A percentile compares a stretch with the other conserved stretches of the same genome.
phyloP scores from a whole-genome alignment of 139 green algal species.

The Chlorella sp. region DNA sequence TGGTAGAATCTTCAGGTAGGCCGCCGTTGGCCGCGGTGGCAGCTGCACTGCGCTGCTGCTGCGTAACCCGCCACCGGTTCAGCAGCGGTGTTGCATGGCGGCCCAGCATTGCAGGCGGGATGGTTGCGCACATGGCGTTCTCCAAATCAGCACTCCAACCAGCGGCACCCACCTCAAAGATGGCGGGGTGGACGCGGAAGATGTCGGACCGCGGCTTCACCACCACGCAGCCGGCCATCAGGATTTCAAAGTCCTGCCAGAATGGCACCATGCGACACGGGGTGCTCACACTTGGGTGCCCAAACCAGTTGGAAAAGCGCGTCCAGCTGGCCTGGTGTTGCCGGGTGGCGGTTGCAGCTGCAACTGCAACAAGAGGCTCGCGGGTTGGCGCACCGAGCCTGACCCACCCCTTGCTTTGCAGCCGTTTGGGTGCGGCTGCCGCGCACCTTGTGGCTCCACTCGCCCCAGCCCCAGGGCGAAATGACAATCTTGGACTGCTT shows the following conservation, averaged over 20 bases:
- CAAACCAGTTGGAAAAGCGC: too few species aligned
- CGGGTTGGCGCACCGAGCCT: background rate
- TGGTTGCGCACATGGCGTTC: background rate
- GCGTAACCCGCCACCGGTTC: too few species aligned
- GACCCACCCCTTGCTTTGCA: background rate
- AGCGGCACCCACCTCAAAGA: constrained; percentile 6
- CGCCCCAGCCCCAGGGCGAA: constrained; percentile 32
- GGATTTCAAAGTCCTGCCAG: constrained; percentile 34
- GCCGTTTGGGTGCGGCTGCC: background rate
- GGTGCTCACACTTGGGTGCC: too few species aligned
- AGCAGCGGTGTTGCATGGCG: too few species aligned
- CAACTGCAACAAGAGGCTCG: background rate
- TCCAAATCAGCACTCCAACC: background rate
- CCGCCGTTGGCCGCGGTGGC: background rate
- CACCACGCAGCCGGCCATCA: constrained; percentile 30
- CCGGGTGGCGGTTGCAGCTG: too few species aligned
- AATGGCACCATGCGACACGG: background rate
- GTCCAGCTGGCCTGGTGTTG: too few species aligned
- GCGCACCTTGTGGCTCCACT: constrained; percentile 36
- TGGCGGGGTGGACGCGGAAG: constrained; percentile 17
- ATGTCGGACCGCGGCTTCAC: constrained; percentile 30
- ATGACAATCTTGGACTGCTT: constrained; percentile 32
- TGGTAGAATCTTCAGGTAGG: too few species aligned
- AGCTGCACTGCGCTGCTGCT: background rate
- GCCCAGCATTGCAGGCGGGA: too few species aligned